Evolutionary conservation across 139 green algal species (phyloP).

Genomic region (Coelastrella sp.): DNA sequence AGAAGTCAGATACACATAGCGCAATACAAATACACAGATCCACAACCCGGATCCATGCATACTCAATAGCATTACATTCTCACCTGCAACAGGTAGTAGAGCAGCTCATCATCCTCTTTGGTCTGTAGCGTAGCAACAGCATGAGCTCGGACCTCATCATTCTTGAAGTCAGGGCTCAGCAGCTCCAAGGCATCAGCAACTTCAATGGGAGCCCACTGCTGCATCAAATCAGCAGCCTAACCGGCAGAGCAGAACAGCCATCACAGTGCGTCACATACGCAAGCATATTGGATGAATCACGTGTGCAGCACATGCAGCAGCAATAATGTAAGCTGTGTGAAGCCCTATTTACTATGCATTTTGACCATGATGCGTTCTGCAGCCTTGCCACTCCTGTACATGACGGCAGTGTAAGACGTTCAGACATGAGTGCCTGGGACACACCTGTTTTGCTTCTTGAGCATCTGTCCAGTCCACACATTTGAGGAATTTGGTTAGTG

Average conservation of each 20-base stretch:
- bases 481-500: slow-evolving; percentile 90
- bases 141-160: slow-evolving; percentile 73
- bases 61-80: slow-evolving; percentile 69
- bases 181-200: slow-evolving; percentile 94
- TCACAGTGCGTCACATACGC: too few species aligned
- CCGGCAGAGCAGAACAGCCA: neutral
- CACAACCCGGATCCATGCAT: neutral
- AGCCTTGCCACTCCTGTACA: neutral
- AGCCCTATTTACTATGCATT: too few species aligned
- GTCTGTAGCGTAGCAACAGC: slow-evolving; percentile 41
- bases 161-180: slow-evolving; percentile 89
- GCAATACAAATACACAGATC: neutral
- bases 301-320: neutral
- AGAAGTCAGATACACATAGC: neutral
- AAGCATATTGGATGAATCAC: neutral
- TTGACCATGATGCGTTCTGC: too few species aligned
- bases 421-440: neutral
- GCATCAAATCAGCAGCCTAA: slow-evolving; percentile 88
- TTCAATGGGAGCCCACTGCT: slow-evolving; percentile 86
- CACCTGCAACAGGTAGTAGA: slow-evolving; percentile 94
- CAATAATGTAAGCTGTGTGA: neutral
- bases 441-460: slow-evolving; percentile 73
- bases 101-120: slow-evolving; percentile 90
- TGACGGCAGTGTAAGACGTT: neutral
- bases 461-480: slow-evolving; percentile 93